Evolutionary conservation across 2,329 filamentous ascomycete genomes (phyloP).

Genomic region (Elsinoe fawcettii): DNA sequence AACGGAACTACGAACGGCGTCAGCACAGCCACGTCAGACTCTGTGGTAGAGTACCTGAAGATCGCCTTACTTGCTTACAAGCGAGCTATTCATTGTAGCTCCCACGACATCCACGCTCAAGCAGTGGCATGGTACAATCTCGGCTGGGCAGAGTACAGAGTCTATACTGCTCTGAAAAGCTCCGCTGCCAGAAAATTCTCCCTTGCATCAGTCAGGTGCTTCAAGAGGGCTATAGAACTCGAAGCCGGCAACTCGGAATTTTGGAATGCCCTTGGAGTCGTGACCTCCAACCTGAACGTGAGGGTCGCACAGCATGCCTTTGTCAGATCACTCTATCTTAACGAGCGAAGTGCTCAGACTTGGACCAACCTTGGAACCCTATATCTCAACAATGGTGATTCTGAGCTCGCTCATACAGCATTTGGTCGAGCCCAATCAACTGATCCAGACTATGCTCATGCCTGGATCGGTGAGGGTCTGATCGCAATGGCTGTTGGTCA

Average conservation of each 20-base stretch:
- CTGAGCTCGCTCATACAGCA: slow-evolving; percentile 77
- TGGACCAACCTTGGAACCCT: slow-evolving; percentile 91
- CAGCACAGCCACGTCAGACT: background rate
- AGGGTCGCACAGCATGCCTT: slow-evolving; percentile 89
- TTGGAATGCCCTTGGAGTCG: slow-evolving; percentile 92
- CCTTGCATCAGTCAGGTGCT: slow-evolving; percentile 76
- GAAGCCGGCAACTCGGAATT: slow-evolving; percentile 93
- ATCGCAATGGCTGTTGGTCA: slow-evolving; percentile 73
- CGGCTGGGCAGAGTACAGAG: slow-evolving; percentile 84
- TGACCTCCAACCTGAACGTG: slow-evolving; percentile 76
- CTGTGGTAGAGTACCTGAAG: slow-evolving; percentile 2
- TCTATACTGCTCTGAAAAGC: slow-evolving; percentile 51
- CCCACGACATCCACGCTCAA: slow-evolving; percentile 73
- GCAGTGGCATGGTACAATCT: slow-evolving; percentile 97
- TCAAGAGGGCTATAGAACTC: slow-evolving; percentile 91
- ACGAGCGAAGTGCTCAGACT: slow-evolving; percentile 71
- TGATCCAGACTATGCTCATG: slow-evolving; percentile 86
- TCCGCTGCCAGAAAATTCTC: slow-evolving; percentile 57
- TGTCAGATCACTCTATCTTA: slow-evolving; percentile 82
- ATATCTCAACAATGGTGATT: slow-evolving; percentile 75
- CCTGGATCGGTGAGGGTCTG: slow-evolving; percentile 89
- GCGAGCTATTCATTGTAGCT: slow-evolving; percentile 65
- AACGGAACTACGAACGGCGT: slow-evolving; percentile 5
- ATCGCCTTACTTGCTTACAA: slow-evolving; percentile 67
- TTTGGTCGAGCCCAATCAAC: slow-evolving; percentile 88